Base-by-base conservation (phyloP, 1,139 yeast genomes). In the Hanseniaspora gamundiae region DNA sequence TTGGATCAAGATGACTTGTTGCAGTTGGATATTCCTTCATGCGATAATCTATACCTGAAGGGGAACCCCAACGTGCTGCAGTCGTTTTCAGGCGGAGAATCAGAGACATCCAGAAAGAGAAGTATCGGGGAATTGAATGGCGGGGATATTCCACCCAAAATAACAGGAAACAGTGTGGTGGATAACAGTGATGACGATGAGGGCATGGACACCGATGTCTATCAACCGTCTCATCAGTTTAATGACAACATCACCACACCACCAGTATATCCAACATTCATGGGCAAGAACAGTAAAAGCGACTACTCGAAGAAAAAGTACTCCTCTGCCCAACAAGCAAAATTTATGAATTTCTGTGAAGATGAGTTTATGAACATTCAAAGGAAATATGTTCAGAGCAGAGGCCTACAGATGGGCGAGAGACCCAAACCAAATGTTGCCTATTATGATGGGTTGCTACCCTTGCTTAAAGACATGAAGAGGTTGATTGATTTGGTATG, bases 281-380 rank as follows among this genome's bases (percentile, higher is more conserved):
- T 17, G 27, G 42, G 27, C n/a, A 11, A 27, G 33, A 44, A 16
- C 42, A 39, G 14, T 28, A 41, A 28, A 39, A 45, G 35, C 43
- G 45, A 40, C 35, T 26, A 17, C 33, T 33, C 40, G 16, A 39
- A 38, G 48, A 39, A 45, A 47, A 28, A 45, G 43, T 13, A 36
- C n/a, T 38, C 42, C n/a, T 21, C 27, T 4, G 50, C 66, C 1
- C 91, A 83, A 57, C 84, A 80, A 54, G 74, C 80, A 47, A 71
- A 72, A 51, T 66, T 83, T 44, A 63, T 78, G 38, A 70, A 71
- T 38, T 80, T 76, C 52, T 59, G 81, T 13, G 94, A 85, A 54
- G 73, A 69, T 5, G 64, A 71, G 48, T 60, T 82, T 30, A 63
- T 80, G 49, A 61, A 64, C 19, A 68, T 84, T 2, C 87, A 81